Conservation (phyloP, 2,329 filamentous ascomycete species). For the Pseudopyricularia cyperi region DNA sequence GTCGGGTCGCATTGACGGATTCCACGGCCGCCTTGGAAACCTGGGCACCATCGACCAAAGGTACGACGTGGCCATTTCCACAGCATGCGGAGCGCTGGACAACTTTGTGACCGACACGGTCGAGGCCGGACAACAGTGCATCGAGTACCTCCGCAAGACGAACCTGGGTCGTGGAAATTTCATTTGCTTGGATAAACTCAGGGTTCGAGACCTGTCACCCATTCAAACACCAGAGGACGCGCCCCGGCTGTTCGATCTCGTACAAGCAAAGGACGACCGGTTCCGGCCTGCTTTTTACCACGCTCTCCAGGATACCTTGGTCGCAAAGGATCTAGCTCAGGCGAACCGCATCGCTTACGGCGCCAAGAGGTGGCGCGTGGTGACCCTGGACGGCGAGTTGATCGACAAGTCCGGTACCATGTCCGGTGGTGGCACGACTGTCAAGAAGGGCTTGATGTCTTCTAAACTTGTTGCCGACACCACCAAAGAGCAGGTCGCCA, state of each 20-base stretch:
- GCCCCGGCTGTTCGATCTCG: constrained; percentile 82
- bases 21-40: constrained; percentile 89
- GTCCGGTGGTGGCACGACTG: constrained; percentile 87
- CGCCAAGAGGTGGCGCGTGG: constrained; percentile 85
- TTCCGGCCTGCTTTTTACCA: constrained; percentile 91
- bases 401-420: constrained; percentile 98
- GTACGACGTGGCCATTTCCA: constrained; percentile 97
- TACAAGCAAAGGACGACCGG: constrained; percentile 75
- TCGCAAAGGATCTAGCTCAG: constrained; percentile 85
- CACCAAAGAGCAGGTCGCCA: constrained; percentile 75
- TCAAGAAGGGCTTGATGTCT: constrained; percentile 90
- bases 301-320: constrained; percentile 86
- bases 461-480: constrained; percentile 84
- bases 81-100: constrained; percentile 79
- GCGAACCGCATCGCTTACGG: constrained; percentile 96
- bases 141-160: constrained; percentile 94
- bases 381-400: constrained; percentile 86
- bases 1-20: constrained; percentile 91
- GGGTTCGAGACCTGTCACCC: constrained; percentile 60
- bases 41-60: constrained; percentile 85
- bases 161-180: constrained; percentile 95
- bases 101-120: constrained; percentile 97
- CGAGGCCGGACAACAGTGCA: constrained; percentile 93
- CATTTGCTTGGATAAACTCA: constrained; percentile 83
- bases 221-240: constrained; percentile 88